Conservation (phyloP, 1,284 basidiomycete species). For the Naganishia sp. region DNA sequence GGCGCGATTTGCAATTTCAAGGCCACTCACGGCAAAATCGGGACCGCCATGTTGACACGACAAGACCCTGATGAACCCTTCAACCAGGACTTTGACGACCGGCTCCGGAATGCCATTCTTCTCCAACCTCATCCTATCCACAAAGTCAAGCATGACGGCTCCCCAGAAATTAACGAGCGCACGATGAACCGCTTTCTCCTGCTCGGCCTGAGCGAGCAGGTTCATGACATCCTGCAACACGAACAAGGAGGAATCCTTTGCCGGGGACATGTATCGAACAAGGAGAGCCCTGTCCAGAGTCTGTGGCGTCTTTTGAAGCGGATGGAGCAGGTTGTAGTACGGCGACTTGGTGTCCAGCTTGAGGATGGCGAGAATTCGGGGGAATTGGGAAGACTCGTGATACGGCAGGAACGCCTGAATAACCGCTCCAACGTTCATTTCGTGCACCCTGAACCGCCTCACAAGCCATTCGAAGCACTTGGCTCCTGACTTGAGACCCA, state of each 20-base stretch:
- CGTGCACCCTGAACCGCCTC: conserved; percentile 85
- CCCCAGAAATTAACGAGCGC: conserved; percentile 82
- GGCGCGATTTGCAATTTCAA: not conserved
- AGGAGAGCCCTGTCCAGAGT: conserved; percentile 68
- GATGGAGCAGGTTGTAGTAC: conserved; percentile 61
- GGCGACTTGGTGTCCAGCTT: conserved; percentile 60
- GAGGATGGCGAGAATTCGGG: conserved; percentile 86
- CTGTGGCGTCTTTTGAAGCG: conserved; percentile 73
- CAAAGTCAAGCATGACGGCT: conserved; percentile 75
- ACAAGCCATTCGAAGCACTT: conserved; percentile 97
- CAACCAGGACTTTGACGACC: conserved; percentile 51
- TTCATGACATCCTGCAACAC: conserved; percentile 64
- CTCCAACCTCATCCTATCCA: conserved; percentile 58
- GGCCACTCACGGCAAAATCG: conserved; percentile 46
- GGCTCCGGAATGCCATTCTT: conserved; percentile 43
- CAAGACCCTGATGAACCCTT: conserved; percentile 45
- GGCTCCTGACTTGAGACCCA: conserved; percentile 77
- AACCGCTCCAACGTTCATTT: conserved; percentile 83
- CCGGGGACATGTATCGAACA: conserved; percentile 67
- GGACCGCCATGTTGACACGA: conserved; percentile 40
- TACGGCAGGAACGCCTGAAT: conserved; percentile 88
- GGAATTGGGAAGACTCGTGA: conserved; percentile 91
- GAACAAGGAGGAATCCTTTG: conserved; percentile 63
- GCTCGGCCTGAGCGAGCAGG: conserved; percentile 65
- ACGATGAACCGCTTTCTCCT: conserved; percentile 63